Evolutionary conservation across 768 basidiomycete genomes (phyloP), one percentile per base, ranked within the genome.

Genomic region (Termitomyces sp.): DNA sequence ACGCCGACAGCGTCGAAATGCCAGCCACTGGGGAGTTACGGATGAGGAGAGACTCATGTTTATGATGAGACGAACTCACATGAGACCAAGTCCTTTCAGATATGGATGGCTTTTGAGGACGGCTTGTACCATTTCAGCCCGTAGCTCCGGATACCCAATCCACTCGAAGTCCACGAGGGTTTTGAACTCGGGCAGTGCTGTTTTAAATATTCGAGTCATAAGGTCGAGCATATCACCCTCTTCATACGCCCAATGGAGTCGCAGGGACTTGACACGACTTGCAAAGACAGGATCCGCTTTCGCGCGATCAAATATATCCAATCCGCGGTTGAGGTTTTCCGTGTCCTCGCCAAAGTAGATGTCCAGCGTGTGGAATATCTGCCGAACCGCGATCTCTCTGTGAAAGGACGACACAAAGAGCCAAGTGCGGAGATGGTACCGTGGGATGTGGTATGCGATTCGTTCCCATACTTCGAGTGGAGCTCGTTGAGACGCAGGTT

Each of bases 91-190:
- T 7, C 78, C 73, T 16, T 76, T 77, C 19, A 87, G 70, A 54
- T 77, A 74, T 5, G 81, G 73, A 59, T 86, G 85, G 51, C 73
- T 79, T 6, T 73, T 67, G 12, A 84, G 70, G 5, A 88, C 73
- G 9, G 75, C 77, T 61, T 84, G 76, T 0, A 88, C 84, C 76
- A 84, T 82, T 52, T 86, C 84, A n/a, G 75, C 81, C 10, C 81
- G 75, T 69, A 88, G 72, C 64, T 88, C 86, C 1, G 85, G 86
- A 62, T 87, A 87, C 5, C 86, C 85, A n/a, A 87, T 86, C 86
- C 86, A 88, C 67, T 88, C 85, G 62, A 87, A 85, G 59, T 85
- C 84, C 12, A 72, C 64, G 11, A 88, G 70, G 8, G 79, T 77
- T 56, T 72, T 83, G 69, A 87, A 86, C 42, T 82, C 81, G 1